Evolutionary conservation across 2,329 filamentous ascomycete genomes (phyloP).

Genomic region (Colletotrichum truncatum): DNA sequence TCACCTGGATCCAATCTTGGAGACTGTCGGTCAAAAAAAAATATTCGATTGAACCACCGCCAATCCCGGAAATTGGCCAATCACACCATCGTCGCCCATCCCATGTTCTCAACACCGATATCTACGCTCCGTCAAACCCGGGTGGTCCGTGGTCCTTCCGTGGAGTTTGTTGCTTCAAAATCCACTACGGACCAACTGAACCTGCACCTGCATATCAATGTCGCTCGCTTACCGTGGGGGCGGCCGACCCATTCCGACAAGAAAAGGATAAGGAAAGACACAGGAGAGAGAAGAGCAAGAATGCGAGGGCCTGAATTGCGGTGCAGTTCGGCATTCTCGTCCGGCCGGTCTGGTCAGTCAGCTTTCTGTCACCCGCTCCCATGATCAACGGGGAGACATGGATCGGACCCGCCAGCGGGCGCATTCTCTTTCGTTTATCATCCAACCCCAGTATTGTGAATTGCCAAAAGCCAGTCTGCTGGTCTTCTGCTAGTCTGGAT

Average conservation of each 20-base stretch:
- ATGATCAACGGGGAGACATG: constrained; percentile 3
- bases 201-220: neutral
- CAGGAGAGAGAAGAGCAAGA: neutral
- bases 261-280: neutral
- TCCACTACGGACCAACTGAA: constrained; percentile 1
- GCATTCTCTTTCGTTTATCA: constrained; percentile 5
- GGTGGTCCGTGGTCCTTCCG: constrained; percentile 13
- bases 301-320: too few relatives aligned
- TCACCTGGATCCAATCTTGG: neutral
- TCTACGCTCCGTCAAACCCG: neutral
- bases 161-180: constrained; percentile 18
- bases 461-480: neutral
- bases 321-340: constrained; percentile 13
- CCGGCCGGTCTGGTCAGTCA: constrained; percentile 8
- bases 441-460: neutral
- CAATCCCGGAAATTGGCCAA: constrained; percentile 21
- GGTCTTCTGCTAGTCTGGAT: constrained; percentile 16
- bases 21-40: neutral
- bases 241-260: neutral
- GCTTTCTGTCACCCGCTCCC: constrained; percentile 12
- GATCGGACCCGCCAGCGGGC: constrained; percentile 3
- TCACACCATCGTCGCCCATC: neutral
- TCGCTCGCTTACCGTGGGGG: constrained; percentile 2
- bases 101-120: neutral
- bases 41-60: neutral